A percentile compares a stretch with the other conserved stretches of the same genome.
Evolutionary conservation across 371 early-diverging fungal species (phyloP).

Genomic region (Mucor indicus): DNA sequence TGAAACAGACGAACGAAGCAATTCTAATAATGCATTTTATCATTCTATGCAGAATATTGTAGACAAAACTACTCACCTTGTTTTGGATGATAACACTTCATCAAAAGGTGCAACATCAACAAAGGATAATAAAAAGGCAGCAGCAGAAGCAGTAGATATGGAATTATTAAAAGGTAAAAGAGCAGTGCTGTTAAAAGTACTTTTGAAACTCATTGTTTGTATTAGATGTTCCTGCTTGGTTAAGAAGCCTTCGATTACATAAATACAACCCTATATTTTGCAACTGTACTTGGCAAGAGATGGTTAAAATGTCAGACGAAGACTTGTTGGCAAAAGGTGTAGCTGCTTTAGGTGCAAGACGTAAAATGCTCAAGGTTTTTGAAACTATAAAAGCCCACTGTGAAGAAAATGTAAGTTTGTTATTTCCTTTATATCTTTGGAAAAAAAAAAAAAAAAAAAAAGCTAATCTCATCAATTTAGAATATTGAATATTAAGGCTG

Average conservation of each 20-base stretch:
- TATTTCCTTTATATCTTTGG: too few relatives aligned
- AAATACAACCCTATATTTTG: slow-evolving; percentile 88
- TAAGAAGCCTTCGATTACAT: slow-evolving; percentile 74
- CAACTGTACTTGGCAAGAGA: slow-evolving; percentile 74
- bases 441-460: too few relatives aligned
- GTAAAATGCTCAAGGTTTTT: slow-evolving; percentile 96
- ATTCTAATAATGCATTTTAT: not conserved
- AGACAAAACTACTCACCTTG: slow-evolving; percentile 15
- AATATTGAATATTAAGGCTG: slow-evolving; percentile 17
- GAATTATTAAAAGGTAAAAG: slow-evolving; percentile 63
- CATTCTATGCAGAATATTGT: slow-evolving; percentile 5
- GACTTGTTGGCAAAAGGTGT: slow-evolving; percentile 85
- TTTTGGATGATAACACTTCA: slow-evolving; percentile 24
- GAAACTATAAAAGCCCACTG: slow-evolving; percentile 69
- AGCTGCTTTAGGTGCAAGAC: slow-evolving; percentile 90
- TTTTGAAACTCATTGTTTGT: not conserved
- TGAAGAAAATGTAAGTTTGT: slow-evolving; percentile 45
- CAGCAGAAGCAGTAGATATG: slow-evolving; percentile 68
- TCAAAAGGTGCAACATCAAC: slow-evolving; percentile 20
- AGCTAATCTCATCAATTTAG: not conserved
- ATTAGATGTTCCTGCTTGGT: slow-evolving; percentile 86
- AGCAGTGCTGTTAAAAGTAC: not conserved
- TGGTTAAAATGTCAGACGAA: slow-evolving; percentile 82
- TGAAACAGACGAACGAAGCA: slow-evolving; percentile 41
- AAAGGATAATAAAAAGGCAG: slow-evolving; percentile 63